A percentile compares a stretch with the other conserved stretches of the same genome.
Evolutionary conservation across 495 filamentous ascomycete species (phyloP).

Genomic region (Aspergillus kassunensis): DNA sequence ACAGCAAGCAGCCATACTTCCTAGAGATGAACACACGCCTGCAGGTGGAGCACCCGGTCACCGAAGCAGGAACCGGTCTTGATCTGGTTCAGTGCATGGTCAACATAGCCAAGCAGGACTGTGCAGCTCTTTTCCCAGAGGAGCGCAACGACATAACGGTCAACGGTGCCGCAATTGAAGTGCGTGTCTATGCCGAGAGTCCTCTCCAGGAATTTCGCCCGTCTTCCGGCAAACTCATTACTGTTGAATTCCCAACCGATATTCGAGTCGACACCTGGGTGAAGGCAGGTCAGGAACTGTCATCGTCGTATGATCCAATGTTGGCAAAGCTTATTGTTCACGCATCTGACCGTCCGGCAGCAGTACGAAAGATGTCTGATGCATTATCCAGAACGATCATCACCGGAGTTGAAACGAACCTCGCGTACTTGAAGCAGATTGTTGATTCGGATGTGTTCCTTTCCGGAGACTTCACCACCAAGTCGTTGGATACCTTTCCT

Average conservation of each 20-base stretch:
- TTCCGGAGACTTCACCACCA: slow-evolving; percentile 48
- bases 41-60: slow-evolving; percentile 65
- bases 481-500: slow-evolving; percentile 45
- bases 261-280: slow-evolving; percentile 60
- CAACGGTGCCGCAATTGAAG: slow-evolving; percentile 51
- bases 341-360: slow-evolving; percentile 23
- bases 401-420: slow-evolving; percentile 53
- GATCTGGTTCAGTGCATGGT: slow-evolving; percentile 57
- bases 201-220: slow-evolving; percentile 52
- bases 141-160: slow-evolving; percentile 24
- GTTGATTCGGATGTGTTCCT: slow-evolving; percentile 36
- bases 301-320: slow-evolving; percentile 54
- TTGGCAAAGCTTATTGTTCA: slow-evolving; percentile 58
- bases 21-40: slow-evolving; percentile 64
- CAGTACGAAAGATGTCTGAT: slow-evolving; percentile 6
- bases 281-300: slow-evolving; percentile 48
- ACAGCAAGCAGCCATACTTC: slow-evolving; percentile 55
- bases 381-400: slow-evolving; percentile 35
- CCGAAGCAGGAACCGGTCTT: slow-evolving; percentile 53
- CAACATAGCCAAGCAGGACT: slow-evolving; percentile 39
- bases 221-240: slow-evolving; percentile 51
- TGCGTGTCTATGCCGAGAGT: slow-evolving; percentile 57
- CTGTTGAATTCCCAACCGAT: slow-evolving; percentile 35
- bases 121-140: slow-evolving; percentile 15
- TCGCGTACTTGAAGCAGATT: slow-evolving; percentile 48